A percentile compares a stretch with the other conserved stretches of the same genome.
These are phyloP conservation scores for Rhodotorula sp. DNA, from an alignment of 1,284 basidiomycete genomes.

Conservation along the genomic window DNA sequence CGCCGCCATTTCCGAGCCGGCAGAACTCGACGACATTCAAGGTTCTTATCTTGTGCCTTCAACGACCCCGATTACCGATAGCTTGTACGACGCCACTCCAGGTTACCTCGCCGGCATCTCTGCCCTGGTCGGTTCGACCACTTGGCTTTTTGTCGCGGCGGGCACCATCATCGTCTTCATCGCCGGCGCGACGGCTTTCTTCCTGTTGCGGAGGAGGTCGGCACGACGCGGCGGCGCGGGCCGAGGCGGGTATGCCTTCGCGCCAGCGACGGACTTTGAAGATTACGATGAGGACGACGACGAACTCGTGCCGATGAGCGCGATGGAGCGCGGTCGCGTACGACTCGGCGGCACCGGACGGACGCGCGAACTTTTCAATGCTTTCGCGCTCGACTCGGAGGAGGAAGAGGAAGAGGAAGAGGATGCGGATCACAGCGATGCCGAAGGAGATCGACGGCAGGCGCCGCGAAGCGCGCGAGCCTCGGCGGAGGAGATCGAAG, in stretches of 20 bases:
- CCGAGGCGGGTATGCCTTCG: slow-evolving; percentile 48
- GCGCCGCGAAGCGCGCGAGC: neutral
- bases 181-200: slow-evolving; percentile 47
- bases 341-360: slow-evolving; percentile 30
- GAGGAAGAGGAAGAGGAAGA: too few species aligned
- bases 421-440: slow-evolving; percentile 39
- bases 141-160: slow-evolving; percentile 50
- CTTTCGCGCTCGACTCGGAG: slow-evolving; percentile 48
- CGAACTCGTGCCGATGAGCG: slow-evolving; percentile 43
- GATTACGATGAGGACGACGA: slow-evolving; percentile 35
- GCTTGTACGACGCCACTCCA: slow-evolving; percentile 29
- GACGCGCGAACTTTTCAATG: slow-evolving; percentile 51
- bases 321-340: slow-evolving; percentile 42
- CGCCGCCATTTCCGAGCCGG: neutral
- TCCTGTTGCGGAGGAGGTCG: slow-evolving; percentile 44
- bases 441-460: neutral
- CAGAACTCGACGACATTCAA: slow-evolving; percentile 11
- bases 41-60: neutral
- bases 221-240: slow-evolving; percentile 24
- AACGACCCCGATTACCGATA: neutral
- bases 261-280: slow-evolving; percentile 50
- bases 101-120: slow-evolving; percentile 40
- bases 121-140: slow-evolving; percentile 42
- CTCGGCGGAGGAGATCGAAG: slow-evolving; percentile 1
- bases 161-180: slow-evolving; percentile 49